phyloP scores from a whole-genome alignment of 2,329 filamentous ascomycete species.

The Pseudogymnoascus sp. region DNA sequence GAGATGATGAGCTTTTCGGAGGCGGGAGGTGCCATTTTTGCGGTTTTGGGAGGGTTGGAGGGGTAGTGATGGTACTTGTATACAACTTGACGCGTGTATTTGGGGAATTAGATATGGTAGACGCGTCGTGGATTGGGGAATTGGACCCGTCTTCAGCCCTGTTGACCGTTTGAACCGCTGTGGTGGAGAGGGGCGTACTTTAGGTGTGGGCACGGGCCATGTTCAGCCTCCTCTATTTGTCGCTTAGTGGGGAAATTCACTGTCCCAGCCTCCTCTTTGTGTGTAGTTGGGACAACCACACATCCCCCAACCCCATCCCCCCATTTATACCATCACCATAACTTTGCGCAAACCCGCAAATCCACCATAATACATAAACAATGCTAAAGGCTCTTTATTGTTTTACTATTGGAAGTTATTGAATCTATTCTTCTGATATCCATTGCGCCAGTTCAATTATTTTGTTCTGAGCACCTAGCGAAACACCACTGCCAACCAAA shows the following conservation, averaged over 20 bases:
- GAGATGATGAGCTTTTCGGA: conserved; percentile 46
- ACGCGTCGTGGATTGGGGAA: background rate
- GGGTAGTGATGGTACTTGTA: background rate
- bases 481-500: background rate
- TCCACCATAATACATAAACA: background rate
- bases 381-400: background rate
- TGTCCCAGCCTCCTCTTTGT: background rate
- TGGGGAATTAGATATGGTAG: background rate
- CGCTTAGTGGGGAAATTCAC: background rate
- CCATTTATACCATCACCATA: background rate
- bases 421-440: background rate
- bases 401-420: background rate
- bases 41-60: background rate
- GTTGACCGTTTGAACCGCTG: background rate
- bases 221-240: conserved; percentile 1
- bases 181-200: background rate
- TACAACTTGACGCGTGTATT: background rate
- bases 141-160: background rate
- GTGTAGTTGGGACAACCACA: background rate
- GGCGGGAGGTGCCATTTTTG: conserved; percentile 2
- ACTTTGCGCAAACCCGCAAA: background rate
- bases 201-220: background rate
- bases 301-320: background rate
- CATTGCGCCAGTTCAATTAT: background rate
- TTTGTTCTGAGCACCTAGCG: background rate